Base-by-base conservation (phyloP, 2,329 filamentous ascomycete species). In the Xylaria sp. region DNA sequence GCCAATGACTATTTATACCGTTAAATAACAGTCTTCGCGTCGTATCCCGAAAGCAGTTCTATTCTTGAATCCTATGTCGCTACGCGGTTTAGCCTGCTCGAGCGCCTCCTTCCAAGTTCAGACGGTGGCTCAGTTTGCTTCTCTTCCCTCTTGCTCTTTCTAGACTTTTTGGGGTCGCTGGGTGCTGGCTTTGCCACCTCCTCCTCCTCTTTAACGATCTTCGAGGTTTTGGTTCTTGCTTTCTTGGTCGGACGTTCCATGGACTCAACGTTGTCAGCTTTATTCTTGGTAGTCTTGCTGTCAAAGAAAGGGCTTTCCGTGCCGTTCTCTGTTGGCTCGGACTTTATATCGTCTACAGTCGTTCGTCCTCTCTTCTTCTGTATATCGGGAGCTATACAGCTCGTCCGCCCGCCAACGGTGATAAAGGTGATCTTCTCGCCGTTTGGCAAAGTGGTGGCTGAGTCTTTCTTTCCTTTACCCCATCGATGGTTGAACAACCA, bases 401-500 rank as follows among this genome's bases (percentile, higher is more conserved):
- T 96, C 2, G 94, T 97, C 42, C 94, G 80, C 1, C 93, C 92
- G 0, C 93, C 93, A 0, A 97, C 93, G 0, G 89, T 97, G 44
- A 97, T 74, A 67, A 93, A 94, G 0, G 86, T 85, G 42, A 97
- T 87, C 72, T 89, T 92, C 59, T 92, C 88, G 0, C 94, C 94
- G 60, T 85, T 95, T 0, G 93, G 93, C 22, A 97, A 74, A 44
- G 80, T 82, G 4, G 82, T 83, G 0, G 80, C 73, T 1, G 84
- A 79, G 24, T 81, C 82, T 68, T 93, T 92, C 68, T 91, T 91
- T 18, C 90, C 90, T 68, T 97, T 96, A 11, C 87, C 85, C 94
- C 94, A 97, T 21, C 92, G 84, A 69, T 95, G 81, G 58, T 89
- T 88, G 77, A 96, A 95, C 9, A 96, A 76, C 91, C 94, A 99